Conservation (phyloP, 768 basidiomycete genomes). For the Phylloporus sp. region DNA sequence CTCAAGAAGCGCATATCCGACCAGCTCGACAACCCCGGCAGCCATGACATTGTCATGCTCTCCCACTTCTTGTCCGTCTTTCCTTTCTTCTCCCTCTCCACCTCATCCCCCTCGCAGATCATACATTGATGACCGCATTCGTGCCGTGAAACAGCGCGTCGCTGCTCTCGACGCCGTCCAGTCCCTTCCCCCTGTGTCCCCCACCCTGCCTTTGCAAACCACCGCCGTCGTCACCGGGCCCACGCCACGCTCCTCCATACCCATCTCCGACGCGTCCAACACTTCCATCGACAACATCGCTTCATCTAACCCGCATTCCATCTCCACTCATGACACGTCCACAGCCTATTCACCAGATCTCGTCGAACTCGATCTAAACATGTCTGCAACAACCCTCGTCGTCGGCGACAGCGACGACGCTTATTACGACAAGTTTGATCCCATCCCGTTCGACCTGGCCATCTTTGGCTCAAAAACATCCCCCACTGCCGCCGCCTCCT, state of each 20-base stretch:
- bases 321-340: conserved; percentile 1
- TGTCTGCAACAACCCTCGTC: conserved; percentile 15
- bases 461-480: conserved; percentile 12
- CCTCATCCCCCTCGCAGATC: conserved; percentile 25
- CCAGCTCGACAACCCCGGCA: conserved; percentile 18
- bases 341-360: conserved; percentile 10
- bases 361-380: conserved; percentile 22
- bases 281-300: conserved; percentile 5
- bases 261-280: conserved; percentile 16
- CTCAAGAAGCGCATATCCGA: conserved; percentile 24
- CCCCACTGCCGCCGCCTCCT: conserved; percentile 13
- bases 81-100: not conserved
- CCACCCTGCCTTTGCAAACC: not conserved
- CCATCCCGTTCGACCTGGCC: conserved; percentile 14
- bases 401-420: conserved; percentile 41
- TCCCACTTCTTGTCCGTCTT: conserved; percentile 37
- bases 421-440: conserved; percentile 45
- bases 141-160: conserved; percentile 35
- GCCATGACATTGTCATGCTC: conserved; percentile 38
- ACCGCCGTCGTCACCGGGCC: conserved; percentile 1
- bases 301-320: not conserved
- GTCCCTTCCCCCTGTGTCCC: not conserved
- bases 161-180: conserved; percentile 7
- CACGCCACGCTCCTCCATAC: conserved; percentile 14
- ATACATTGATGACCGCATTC: conserved; percentile 35